Base-by-base conservation (phyloP, 2,329 filamentous ascomycete species). In the Pestalotiopsis sp. region DNA sequence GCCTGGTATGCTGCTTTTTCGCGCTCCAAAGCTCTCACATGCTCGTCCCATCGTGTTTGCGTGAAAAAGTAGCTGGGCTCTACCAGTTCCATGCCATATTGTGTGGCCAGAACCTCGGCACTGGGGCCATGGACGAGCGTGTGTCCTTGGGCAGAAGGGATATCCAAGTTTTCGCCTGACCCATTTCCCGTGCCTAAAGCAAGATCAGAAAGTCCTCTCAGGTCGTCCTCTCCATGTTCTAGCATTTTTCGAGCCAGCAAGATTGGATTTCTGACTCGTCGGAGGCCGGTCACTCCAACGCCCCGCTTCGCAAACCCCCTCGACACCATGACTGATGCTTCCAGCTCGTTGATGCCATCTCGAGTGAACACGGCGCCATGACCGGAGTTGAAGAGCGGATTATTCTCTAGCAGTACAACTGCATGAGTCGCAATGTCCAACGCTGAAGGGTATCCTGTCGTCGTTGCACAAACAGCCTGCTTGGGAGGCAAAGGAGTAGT, bases 361-460 rank as follows among this genome's bases (percentile, higher is more conserved):
- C 91, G 89, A 0, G 93, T 97, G 79, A 97, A 97, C 23, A 97
- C 94, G 64, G 94, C 93, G 66, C 95, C 95, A 74, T 90, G 91
- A 7, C 90, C 94, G 68, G 90, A 90, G 81, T 97, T 97, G 86
- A 96, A 97, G 4, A 97, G 87, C 2, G 91, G 86, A 75, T 94
- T 89, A 76, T 97, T 85, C 81, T 97, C 94, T 17, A 97, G 87
- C 31, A 91, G 85, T 1, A 85, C 83, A 12, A 97, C 93, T 59
- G 94, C 94, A 78, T 91, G 88, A 1, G 91, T 91, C 1, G 93
- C 93, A 0, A 90, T 87, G 67, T 93, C 90, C 14, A 97, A 85
- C 0, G 94, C 92, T 0, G 85, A 85, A 9, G 87, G 86, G 72
- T 80, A 70, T 70, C 27, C 31, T 63, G n/a, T 58, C 67, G 14